A percentile compares a stretch with the other conserved stretches of the same genome.
phyloP scores from a whole-genome alignment of 179 eudicot species.

The Carnegiea gigantea region DNA sequence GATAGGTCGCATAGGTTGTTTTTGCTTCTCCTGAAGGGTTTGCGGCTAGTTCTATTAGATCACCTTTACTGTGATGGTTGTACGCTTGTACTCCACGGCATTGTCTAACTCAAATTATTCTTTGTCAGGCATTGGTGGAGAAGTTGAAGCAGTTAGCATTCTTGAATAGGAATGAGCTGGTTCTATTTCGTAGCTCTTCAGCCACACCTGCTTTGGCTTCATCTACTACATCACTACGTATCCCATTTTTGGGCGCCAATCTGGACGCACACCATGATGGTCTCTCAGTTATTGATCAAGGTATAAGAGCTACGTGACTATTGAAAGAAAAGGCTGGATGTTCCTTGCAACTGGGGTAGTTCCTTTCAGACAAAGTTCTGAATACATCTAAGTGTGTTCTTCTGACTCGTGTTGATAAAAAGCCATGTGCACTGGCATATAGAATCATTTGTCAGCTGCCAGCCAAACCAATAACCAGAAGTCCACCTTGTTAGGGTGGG shows the following conservation, averaged over 20 bases:
- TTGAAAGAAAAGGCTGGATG: too few relatives aligned
- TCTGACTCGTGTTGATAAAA: too few relatives aligned
- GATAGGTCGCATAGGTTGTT: neutral
- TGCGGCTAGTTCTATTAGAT: neutral
- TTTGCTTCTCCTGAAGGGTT: neutral
- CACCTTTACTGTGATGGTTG: neutral
- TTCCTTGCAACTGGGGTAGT: too few relatives aligned
- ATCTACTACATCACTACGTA: constrained; percentile 28
- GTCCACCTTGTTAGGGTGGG: too few relatives aligned
- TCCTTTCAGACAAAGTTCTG: too few relatives aligned
- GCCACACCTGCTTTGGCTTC: constrained; percentile 29
- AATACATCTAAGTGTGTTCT: too few relatives aligned
- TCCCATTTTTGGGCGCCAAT: constrained; percentile 25
- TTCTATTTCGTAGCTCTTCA: constrained; percentile 31
- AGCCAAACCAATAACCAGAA: too few relatives aligned
- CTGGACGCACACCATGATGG: constrained; percentile 30
- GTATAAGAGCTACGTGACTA: constrained; percentile 27
- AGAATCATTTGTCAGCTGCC: too few relatives aligned
- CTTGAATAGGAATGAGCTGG: constrained; percentile 32
- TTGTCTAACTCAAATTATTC: constrained; percentile 11
- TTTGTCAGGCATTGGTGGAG: constrained; percentile 53
- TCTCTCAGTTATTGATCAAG: constrained; percentile 43
- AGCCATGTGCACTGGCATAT: too few relatives aligned
- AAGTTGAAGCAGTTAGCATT: constrained; percentile 48
- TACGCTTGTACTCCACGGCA: neutral